Evolutionary conservation across 805 yeast species (phyloP), one percentile per base, ranked within the genome.

Genomic region (Nakazawaea populi): DNA sequence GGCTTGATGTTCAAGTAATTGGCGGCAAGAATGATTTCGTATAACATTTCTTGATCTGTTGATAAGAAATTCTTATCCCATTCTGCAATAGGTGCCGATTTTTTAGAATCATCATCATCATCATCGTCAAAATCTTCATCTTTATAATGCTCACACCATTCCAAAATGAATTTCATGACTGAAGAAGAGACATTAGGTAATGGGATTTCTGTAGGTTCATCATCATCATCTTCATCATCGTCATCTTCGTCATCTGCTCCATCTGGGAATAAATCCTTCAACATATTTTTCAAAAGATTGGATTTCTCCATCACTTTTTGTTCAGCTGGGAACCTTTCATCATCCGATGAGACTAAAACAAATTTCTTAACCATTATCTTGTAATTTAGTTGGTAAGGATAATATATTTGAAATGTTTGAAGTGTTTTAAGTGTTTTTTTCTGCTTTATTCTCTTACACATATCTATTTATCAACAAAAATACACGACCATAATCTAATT

Each of bases 61-160:
- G 88, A 87, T 60, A 92, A 77, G 67, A 91, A 92, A 67, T 87
- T 89, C 67, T 88, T 87, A 70, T 92, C 98, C 98, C 98, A 92
- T 44, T 90, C 90, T 55, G 87, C 92, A 47, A 92, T 89, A 4
- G 96, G 97, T 2, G 90, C 89, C n/a, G 92, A 77, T 64, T 87
- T 88, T 65, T 87, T 82, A 28, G 88, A 79, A 58, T 89, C 96
- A 56, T 89, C 96, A 52, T 82, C 89, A 49, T 85, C 91, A 46
- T 78, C 82, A 55, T 83, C 89, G 18, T 88, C 87, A 68, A 84
- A 84, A 18, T 74, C 74, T 8, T 87, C 79, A 64, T 88, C 90
- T 66, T 85, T 87, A 73, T 92, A 97, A 66, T 92, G 94, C 62
- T 88, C 95, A 61, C 97, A 90, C 95, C 97, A 92, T 65, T 92